These are phyloP conservation scores for Magnaporthiopsis incrustans DNA, from an alignment of 2,329 filamentous ascomycete genomes.

Conservation along the genomic window DNA sequence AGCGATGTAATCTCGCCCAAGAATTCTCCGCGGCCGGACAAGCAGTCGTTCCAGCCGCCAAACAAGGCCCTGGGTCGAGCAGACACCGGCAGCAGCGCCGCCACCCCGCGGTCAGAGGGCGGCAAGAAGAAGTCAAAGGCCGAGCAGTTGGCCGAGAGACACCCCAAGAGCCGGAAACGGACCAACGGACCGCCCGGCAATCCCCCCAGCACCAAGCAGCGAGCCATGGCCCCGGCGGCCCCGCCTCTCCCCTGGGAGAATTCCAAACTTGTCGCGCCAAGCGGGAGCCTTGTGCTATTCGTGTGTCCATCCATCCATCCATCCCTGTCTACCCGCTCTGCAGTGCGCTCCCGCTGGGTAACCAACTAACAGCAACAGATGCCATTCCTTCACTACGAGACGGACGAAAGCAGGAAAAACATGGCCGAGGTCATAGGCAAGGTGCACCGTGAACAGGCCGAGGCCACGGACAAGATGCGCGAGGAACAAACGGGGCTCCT, in stretches of 20 bases:
- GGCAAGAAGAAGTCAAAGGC: constrained; percentile 27
- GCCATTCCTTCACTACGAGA: constrained; percentile 60
- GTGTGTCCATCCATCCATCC: constrained; percentile 15
- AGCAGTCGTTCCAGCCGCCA: not conserved
- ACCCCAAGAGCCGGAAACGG: constrained; percentile 24
- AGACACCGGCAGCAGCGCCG: constrained; percentile 1
- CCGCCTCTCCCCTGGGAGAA: constrained; percentile 21
- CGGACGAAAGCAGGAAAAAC: constrained; percentile 40
- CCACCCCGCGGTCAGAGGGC: constrained; percentile 15
- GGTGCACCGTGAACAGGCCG: constrained; percentile 23
- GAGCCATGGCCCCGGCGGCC: constrained; percentile 15
- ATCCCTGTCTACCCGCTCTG: too few species aligned
- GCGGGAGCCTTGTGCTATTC: constrained; percentile 25
- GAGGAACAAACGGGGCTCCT: constrained; percentile 22
- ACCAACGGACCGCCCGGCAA: constrained; percentile 27
- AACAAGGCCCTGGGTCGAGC: not conserved
- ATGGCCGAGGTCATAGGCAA: constrained; percentile 45
- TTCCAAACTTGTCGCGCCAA: constrained; percentile 20
- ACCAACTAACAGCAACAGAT: constrained; percentile 35
- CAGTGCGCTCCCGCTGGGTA: not conserved
- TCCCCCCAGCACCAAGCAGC: constrained; percentile 24
- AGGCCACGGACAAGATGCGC: constrained; percentile 31
- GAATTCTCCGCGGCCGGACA: constrained; percentile 1
- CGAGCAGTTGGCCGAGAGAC: constrained; percentile 27
- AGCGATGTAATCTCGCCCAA: not conserved